Conservation (phyloP, 2,329 filamentous ascomycete species). For the Hawksworthiomyces lignivorus region DNA sequence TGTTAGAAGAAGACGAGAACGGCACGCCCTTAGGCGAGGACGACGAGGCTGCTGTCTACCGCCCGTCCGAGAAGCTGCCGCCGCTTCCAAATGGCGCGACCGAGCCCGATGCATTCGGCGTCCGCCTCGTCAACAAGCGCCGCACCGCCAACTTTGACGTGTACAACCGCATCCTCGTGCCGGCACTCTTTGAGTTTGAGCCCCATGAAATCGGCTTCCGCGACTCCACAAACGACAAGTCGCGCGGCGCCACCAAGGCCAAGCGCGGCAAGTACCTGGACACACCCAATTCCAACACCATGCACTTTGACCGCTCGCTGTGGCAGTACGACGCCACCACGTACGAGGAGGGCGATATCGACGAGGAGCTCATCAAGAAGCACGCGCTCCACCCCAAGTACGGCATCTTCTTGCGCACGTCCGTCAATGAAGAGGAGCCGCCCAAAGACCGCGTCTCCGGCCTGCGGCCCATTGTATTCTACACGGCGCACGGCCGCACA, state of each 20-base stretch:
- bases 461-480: conserved; percentile 40
- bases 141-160: conserved; percentile 29
- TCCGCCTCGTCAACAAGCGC: conserved; percentile 36
- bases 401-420: conserved; percentile 43
- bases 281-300: conserved; percentile 44
- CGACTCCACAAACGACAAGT: conserved; percentile 49
- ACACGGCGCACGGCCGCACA: conserved; percentile 39
- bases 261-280: conserved; percentile 47
- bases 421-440: conserved; percentile 36
- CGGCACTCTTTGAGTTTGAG: conserved; percentile 39
- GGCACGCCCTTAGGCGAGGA: conserved; percentile 10
- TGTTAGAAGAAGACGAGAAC: conserved; percentile 8
- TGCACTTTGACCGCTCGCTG: conserved; percentile 48
- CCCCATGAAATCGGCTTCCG: conserved; percentile 52
- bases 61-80: conserved; percentile 15
- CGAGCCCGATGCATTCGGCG: conserved; percentile 45
- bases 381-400: conserved; percentile 45
- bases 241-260: conserved; percentile 43
- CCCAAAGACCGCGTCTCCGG: conserved; percentile 34
- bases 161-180: conserved; percentile 48
- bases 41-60: conserved; percentile 19
- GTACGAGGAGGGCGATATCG: conserved; percentile 41
- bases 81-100: conserved; percentile 31
- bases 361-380: conserved; percentile 40
- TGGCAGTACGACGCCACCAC: conserved; percentile 45